Percentiles rank a stretch among this genome's conserved stretches.
Conservation (phyloP, 768 basidiomycete genomes). For the Amanita phalloides region DNA sequence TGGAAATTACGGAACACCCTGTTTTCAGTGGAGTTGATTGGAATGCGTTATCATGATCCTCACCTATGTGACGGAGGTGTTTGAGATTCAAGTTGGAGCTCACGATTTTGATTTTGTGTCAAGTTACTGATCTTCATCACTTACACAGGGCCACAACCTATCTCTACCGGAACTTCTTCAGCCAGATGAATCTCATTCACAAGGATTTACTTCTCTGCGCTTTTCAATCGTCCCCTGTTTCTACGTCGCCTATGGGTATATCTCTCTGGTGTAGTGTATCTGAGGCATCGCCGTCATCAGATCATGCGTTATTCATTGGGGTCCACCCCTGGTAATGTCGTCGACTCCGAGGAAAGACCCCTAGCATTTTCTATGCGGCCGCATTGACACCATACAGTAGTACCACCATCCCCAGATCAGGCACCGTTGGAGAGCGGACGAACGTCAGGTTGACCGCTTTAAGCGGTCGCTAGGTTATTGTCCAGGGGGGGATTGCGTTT, state of each 20-base stretch:
- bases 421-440: too few relatives aligned
- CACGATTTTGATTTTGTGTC: not conserved
- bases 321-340: slow-evolving; percentile 38
- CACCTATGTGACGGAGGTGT: slow-evolving; percentile 28
- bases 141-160: slow-evolving; percentile 34
- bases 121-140: slow-evolving; percentile 51
- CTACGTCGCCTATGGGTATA: slow-evolving; percentile 29
- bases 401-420: slow-evolving; percentile 42
- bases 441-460: too few relatives aligned
- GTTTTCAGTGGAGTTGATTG: slow-evolving; percentile 52
- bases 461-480: too few relatives aligned
- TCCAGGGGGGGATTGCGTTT: too few relatives aligned
- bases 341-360: slow-evolving; percentile 2
- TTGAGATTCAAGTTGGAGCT: not conserved
- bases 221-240: slow-evolving; percentile 56
- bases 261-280: slow-evolving; percentile 21
- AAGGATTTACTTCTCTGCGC: slow-evolving; percentile 70
- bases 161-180: slow-evolving; percentile 9
- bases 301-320: slow-evolving; percentile 55
- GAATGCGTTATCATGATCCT: slow-evolving; percentile 36
- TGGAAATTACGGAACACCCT: slow-evolving; percentile 60
- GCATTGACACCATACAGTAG: not conserved
- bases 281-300: slow-evolving; percentile 22
- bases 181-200: slow-evolving; percentile 32
- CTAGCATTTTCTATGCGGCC: not conserved